Percentiles rank a stretch among this genome's conserved stretches.
phyloP scores from a whole-genome alignment of 2,329 filamentous ascomycete genomes.

The Blastomyces silverae region DNA sequence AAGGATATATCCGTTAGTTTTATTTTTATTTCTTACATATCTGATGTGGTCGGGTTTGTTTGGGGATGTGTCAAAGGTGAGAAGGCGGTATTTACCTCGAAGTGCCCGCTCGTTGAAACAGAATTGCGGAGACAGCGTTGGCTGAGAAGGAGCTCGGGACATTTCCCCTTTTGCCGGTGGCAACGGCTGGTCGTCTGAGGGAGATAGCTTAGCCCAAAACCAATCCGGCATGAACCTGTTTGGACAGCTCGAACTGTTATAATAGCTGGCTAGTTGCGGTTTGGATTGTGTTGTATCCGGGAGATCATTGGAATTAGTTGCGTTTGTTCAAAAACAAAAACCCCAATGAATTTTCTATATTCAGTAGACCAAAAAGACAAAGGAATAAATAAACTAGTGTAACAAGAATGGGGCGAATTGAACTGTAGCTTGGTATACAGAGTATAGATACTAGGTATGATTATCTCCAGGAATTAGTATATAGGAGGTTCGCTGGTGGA shows the following conservation, averaged over 20 bases:
- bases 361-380: not conserved
- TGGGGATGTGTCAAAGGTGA: conserved; percentile 21
- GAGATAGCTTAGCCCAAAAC: conserved; percentile 32
- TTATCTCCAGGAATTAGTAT: not conserved
- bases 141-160: conserved; percentile 40
- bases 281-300: not conserved
- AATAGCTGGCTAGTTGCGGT: not conserved
- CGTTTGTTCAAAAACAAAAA: not conserved
- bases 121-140: conserved; percentile 62
- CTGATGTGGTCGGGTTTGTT: conserved; percentile 9
- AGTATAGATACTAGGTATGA: not conserved
- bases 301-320: conserved; percentile 2
- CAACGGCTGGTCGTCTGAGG: conserved; percentile 25
- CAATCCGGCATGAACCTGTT: conserved; percentile 35
- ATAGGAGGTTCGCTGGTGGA: not conserved
- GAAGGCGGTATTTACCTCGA: conserved; percentile 49
- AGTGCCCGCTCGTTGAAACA: conserved; percentile 67
- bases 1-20: not conserved
- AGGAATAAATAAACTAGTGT: not conserved
- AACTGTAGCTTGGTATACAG: not conserved
- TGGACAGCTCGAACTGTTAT: conserved; percentile 2
- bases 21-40: not conserved
- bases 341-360: not conserved
- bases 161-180: conserved; percentile 30
- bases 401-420: not conserved